Conservation (phyloP, 331 rosid genomes). For the Prunus yedoensis region DNA sequence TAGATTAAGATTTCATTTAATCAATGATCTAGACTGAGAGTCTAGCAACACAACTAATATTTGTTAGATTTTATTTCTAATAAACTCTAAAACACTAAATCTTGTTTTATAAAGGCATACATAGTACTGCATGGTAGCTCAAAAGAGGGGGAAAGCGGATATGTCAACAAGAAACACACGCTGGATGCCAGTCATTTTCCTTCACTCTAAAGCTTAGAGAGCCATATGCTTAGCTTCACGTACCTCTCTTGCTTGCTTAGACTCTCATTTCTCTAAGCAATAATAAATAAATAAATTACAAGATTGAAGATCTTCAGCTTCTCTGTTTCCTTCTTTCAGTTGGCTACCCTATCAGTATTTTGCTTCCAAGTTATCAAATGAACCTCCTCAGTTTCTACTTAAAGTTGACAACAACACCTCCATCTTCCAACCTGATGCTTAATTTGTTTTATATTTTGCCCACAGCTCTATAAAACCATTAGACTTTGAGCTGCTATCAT, state of each 20-base stretch:
- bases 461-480: background rate
- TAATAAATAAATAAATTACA: background rate
- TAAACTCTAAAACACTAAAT: background rate
- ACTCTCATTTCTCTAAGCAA: background rate
- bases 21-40: too few relatives aligned
- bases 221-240: background rate
- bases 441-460: background rate
- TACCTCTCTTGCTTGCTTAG: conserved; percentile 4
- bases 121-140: too few relatives aligned
- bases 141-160: too few relatives aligned
- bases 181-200: background rate
- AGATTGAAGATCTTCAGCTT: background rate
- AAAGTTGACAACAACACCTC: conserved; percentile 10
- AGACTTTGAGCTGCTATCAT: too few relatives aligned
- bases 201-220: background rate
- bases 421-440: conserved; percentile 1
- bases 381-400: conserved; percentile 11
- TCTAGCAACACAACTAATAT: too few relatives aligned
- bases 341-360: too few relatives aligned
- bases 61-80: too few relatives aligned
- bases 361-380: background rate
- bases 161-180: background rate
- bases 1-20: too few relatives aligned
- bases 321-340: background rate
- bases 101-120: background rate